A percentile compares a stretch with the other conserved stretches of the same genome.
phyloP scores from a whole-genome alignment of 352 stramenopile species.

The Phytophthora idaei region DNA sequence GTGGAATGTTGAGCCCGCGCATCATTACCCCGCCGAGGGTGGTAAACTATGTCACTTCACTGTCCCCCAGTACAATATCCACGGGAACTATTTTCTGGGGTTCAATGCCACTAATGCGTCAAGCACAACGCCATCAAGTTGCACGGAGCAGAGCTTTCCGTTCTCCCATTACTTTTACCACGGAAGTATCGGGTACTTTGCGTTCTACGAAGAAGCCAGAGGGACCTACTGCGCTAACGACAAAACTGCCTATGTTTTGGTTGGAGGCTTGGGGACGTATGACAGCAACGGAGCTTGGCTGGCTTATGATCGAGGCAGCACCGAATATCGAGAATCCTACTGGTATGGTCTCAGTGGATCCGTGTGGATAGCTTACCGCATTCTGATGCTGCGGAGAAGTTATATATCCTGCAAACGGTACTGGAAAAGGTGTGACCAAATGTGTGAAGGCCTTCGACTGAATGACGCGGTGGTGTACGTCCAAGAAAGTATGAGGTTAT shows the following conservation, averaged over 20 bases:
- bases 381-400: slow-evolving; percentile 33
- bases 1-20: slow-evolving; percentile 36
- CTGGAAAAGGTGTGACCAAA: slow-evolving; percentile 28
- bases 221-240: slow-evolving; percentile 35
- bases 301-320: slow-evolving; percentile 21
- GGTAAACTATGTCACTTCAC: slow-evolving; percentile 34
- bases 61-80: slow-evolving; percentile 41
- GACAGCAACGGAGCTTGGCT: slow-evolving; percentile 36
- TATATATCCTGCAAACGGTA: slow-evolving; percentile 39
- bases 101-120: slow-evolving; percentile 20
- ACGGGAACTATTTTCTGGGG: slow-evolving; percentile 32
- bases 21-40: slow-evolving; percentile 17
- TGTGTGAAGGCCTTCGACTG: slow-evolving; percentile 24
- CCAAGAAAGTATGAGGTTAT: slow-evolving; percentile 38
- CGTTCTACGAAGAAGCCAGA: slow-evolving; percentile 36
- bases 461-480: slow-evolving; percentile 39
- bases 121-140: slow-evolving; percentile 16
- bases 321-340: slow-evolving; percentile 29
- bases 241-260: slow-evolving; percentile 35
- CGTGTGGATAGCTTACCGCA: slow-evolving; percentile 29
- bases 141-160: slow-evolving; percentile 20
- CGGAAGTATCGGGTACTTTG: slow-evolving; percentile 35
- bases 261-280: slow-evolving; percentile 28
- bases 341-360: slow-evolving; percentile 33
- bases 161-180: slow-evolving; percentile 41